Percentiles rank a stretch among this genome's conserved stretches.
Conservation (phyloP, 2,329 filamentous ascomycete species). For the Pseudocercospora ulei region DNA sequence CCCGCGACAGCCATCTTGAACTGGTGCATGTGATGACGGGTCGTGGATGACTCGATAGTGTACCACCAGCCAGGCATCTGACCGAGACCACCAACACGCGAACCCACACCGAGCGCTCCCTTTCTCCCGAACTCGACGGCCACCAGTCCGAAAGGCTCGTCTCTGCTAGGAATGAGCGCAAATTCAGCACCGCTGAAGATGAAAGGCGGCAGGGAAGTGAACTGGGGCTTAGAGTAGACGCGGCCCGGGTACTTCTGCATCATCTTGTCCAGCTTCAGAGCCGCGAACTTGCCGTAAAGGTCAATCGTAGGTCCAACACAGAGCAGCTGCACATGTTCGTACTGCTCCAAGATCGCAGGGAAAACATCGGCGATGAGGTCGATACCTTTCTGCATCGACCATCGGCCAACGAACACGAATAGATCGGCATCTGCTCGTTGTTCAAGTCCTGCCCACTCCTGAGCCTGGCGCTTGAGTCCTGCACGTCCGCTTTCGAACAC, state of each 20-base stretch:
- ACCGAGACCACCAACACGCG: conserved; percentile 54
- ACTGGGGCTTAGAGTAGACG: conserved; percentile 56
- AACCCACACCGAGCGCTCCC: conserved; percentile 55
- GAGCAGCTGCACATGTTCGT: conserved; percentile 52
- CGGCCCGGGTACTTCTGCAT: conserved; percentile 55
- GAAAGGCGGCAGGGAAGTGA: conserved; percentile 53
- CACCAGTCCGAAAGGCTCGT: conserved; percentile 58
- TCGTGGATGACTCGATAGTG: conserved; percentile 54
- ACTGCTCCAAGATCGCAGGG: conserved; percentile 50
- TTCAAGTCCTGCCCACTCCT: conserved; percentile 56
- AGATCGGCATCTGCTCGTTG: conserved; percentile 52
- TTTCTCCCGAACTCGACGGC: conserved; percentile 59
- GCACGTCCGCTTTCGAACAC: conserved; percentile 46
- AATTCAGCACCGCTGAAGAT: conserved; percentile 59
- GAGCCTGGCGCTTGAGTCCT: conserved; percentile 50
- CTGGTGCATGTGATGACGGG: conserved; percentile 53
- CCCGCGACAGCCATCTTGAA: conserved; percentile 53
- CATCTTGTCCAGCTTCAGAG: conserved; percentile 52
- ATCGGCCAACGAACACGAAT: conserved; percentile 57
- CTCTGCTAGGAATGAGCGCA: conserved; percentile 55
- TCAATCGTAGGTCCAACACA: conserved; percentile 56
- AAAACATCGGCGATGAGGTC: conserved; percentile 59
- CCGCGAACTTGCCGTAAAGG: conserved; percentile 57
- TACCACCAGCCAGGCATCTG: conserved; percentile 63
- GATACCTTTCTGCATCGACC: conserved; percentile 58